Base-by-base conservation (phyloP, 371 early-diverging fungal species). In the Haplosporangium sp. region DNA sequence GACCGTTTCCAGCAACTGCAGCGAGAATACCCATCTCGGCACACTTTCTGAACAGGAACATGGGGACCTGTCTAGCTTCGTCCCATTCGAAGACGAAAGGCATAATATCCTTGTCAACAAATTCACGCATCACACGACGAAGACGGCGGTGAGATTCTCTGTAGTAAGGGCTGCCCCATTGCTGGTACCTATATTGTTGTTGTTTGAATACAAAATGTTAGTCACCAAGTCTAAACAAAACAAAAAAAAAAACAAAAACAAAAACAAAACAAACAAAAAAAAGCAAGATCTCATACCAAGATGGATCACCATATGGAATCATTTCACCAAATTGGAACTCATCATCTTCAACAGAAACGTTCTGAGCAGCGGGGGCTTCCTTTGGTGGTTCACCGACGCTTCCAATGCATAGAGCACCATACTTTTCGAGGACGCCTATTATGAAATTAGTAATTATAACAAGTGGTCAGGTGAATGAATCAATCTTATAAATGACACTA, bases 51-150 rank as follows among this genome's bases (percentile, higher is more conserved):
- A 91, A 93, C 7, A 95, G 65, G 38, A 84, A 84, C 57, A 84
- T 86, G 15, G 96, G 95, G 40, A 94, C 85, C 45, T 87, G 77
- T 77, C 94, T 95, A 65, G 89, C 90, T 76, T 96, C 95, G 69
- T 94, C 94, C 95, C 96, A 96, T 76, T 94, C 94, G 76, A 91
- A 90, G 67, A 90, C 88, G 82, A 85, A 91, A 20, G 96, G 95
- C 88, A 91, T 94, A 65, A 95, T 85, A 72, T 96, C 93, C 63
- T 88, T 88, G 35, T 95, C 94, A 55, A 93, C 92, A 79, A 93
- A 95, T n/a, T 84, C 83, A 64, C 96, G 91, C 37, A 94, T 84
- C 34, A 62, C 82, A 47, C 88, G 88, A 19, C 96, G 91, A 10
- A 95, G 75, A 38, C 85, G 83, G 50, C 92, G 88, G 78, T 96